Conservation (phyloP, 345 rosid genomes). For the Brassica rapa region DNA sequence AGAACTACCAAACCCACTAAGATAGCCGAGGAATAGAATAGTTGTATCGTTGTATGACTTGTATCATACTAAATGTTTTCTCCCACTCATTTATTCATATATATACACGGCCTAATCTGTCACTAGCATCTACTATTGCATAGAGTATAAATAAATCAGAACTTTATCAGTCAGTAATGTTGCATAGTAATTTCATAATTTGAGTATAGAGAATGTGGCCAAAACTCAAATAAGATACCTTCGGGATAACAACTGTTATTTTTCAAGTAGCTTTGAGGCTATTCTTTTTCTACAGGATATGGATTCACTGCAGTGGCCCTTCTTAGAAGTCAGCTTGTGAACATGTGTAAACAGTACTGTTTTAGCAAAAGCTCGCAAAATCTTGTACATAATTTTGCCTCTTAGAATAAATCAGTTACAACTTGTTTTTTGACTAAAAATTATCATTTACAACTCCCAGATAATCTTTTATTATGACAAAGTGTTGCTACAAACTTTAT, state of each 20-base stretch:
- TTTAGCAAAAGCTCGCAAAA: background rate
- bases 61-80: background rate
- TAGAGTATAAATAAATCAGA: background rate
- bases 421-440: no score
- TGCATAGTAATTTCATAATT: no score
- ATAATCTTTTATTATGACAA: background rate
- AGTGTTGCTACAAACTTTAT: background rate
- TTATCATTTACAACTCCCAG: background rate
- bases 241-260: no score
- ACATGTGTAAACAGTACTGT: background rate
- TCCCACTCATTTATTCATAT: background rate
- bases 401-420: no score
- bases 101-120: background rate
- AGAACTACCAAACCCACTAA: conserved; percentile 30
- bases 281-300: background rate
- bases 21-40: conserved; percentile 7
- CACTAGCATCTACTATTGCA: background rate
- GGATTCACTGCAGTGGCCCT: background rate
- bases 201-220: no score
- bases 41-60: background rate
- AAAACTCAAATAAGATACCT: no score
- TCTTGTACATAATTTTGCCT: background rate
- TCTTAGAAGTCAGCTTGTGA: background rate
- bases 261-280: background rate
- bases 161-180: background rate